Base-by-base conservation (phyloP, 164 flowering plant species). In the Buxus sempervirens region DNA sequence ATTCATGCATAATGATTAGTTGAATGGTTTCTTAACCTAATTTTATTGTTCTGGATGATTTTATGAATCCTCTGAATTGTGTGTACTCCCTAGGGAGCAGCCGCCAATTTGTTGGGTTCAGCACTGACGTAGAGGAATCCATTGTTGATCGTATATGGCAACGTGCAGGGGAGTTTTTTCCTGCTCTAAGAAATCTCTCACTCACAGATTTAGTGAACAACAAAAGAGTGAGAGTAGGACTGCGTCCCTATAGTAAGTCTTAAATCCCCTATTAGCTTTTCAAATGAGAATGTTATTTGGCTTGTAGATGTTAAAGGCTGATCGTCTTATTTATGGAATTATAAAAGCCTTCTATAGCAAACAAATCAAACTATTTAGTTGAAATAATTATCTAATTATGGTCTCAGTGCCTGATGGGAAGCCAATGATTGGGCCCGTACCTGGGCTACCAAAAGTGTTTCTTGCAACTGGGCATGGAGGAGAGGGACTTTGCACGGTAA, bases 391-490 rank as follows among this genome's bases (percentile, higher is more conserved):
- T 67, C 15, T 41, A 32, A 42, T 66, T 22, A 57, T 32, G 38
- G 38, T 76, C 61, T 51, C 76, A 94, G 98, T 89, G 92, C 86
- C 89, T 62, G 97, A 87, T 78, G 97, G 96, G 72, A 95, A 86
- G 74, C 97, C 99, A 32, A 78, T 92, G 24, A 95, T 92, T 70
- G 96, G 93, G 24, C 89, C 83, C 60, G 87, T 95, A 72, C 97
- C 97, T 66, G 86, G 86, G 64, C 69, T 86, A 26, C 70, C 95
- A 24, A 90, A 87, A 36, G 72, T 90, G 64, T 82, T 80, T 64
- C 75, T 95, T 69, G 97, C 99, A 48, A 75, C 94, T 61, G 99
- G 99, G 42, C 99, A 95, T 83, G 97, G 90, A 83, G 99, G 99
- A 71, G 85, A 71, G 70, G 99, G 99, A 36, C 94, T 95, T 60